A percentile compares a stretch with the other conserved stretches of the same genome.
Evolutionary conservation across 371 early-diverging fungal genomes (phyloP).

Genomic region (Entomophthora muscae): DNA sequence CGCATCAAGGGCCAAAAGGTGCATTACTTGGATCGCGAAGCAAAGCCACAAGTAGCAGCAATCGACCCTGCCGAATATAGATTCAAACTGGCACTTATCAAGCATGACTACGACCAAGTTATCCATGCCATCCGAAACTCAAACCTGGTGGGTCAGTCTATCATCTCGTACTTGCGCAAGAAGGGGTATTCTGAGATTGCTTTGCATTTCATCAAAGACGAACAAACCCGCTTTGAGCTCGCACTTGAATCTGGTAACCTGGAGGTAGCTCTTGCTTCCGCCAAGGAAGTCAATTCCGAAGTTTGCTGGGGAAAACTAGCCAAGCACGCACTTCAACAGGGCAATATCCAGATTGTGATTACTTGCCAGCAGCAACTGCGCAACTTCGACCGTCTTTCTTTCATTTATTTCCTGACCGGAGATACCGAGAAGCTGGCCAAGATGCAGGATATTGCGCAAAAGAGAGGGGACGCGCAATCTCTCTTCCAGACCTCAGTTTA

Average conservation of each 20-base stretch:
- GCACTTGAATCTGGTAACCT: constrained; percentile 91
- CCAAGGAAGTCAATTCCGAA: constrained; percentile 65
- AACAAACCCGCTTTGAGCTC: constrained; percentile 85
- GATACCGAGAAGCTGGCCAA: constrained; percentile 69
- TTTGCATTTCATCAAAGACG: constrained; percentile 93
- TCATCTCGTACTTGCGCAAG: constrained; percentile 95
- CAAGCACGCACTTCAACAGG: constrained; percentile 71
- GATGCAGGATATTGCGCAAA: constrained; percentile 80
- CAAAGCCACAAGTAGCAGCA: constrained; percentile 56
- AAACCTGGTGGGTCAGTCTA: constrained; percentile 92
- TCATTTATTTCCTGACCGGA: constrained; percentile 83
- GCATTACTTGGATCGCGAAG: constrained; percentile 74
- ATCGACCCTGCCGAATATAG: constrained; percentile 96
- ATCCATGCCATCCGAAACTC: constrained; percentile 84
- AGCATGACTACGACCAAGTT: constrained; percentile 80
- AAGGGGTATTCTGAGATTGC: constrained; percentile 97
- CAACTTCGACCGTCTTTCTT: constrained; percentile 77
- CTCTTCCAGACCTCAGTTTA: constrained; percentile 78
- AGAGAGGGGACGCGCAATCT: constrained; percentile 61
- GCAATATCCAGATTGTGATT: constrained; percentile 78
- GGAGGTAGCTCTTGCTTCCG: constrained; percentile 80
- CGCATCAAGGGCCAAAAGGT: constrained; percentile 67
- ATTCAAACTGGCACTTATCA: constrained; percentile 88
- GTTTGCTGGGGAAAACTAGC: constrained; percentile 78
- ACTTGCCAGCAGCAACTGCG: constrained; percentile 74